Conservation (phyloP, 176 grass and related monocot species). For the Metroxylon sagu region DNA sequence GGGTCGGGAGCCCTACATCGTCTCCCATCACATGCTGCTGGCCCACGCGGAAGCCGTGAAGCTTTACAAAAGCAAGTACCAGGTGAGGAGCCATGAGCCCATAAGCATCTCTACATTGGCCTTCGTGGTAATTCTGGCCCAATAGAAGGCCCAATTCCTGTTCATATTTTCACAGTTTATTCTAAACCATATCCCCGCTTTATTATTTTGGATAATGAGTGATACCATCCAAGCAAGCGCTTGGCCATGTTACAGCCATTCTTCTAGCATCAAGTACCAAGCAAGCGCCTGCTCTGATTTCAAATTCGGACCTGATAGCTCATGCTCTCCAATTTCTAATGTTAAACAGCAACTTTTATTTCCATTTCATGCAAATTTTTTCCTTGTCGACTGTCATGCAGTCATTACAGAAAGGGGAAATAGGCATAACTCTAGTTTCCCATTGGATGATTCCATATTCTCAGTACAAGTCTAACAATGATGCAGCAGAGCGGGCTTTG, state of each 20-base stretch:
- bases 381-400: neutral
- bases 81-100: neutral
- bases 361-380: neutral
- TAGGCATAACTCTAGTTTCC: conserved; percentile 39
- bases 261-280: no score
- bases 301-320: no score
- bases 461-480: conserved; percentile 16
- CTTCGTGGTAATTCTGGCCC: no score
- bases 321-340: no score
- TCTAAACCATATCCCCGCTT: no score
- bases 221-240: no score
- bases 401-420: conserved; percentile 42
- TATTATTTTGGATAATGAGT: no score
- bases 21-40: conserved; percentile 38
- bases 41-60: conserved; percentile 43
- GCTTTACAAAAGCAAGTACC: conserved; percentile 41
- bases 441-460: conserved; percentile 61
- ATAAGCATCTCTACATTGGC: neutral
- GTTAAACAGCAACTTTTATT: neutral
- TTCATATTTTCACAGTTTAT: no score
- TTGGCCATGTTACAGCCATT: no score
- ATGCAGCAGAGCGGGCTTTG: conserved; percentile 35
- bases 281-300: no score
- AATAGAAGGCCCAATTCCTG: no score
- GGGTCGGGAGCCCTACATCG: conserved; percentile 48